Conservation (phyloP, 345 rosid species). For the Eutrema yunnanense region DNA sequence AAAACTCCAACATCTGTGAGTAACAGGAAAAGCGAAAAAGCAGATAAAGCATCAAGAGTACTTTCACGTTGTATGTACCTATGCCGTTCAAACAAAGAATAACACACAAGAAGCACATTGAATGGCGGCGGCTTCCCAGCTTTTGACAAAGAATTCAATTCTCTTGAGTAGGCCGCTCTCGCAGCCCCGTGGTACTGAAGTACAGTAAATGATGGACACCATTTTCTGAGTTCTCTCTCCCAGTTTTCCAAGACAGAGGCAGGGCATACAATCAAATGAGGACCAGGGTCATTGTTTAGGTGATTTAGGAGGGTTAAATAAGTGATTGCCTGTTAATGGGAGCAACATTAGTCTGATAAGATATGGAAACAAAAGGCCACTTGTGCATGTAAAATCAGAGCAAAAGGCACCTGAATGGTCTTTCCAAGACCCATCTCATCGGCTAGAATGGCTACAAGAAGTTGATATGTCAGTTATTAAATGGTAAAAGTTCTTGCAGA, state of each 20-base stretch:
- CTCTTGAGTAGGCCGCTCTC: slow-evolving; percentile 74
- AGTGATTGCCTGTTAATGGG: slow-evolving; percentile 67
- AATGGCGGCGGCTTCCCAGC: slow-evolving; percentile 85
- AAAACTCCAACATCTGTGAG: slow-evolving; percentile 22
- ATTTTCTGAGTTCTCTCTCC: slow-evolving; percentile 93
- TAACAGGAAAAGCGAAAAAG: slow-evolving; percentile 1
- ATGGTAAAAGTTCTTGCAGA: not conserved
- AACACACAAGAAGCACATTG: slow-evolving; percentile 91
- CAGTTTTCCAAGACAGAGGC: slow-evolving; percentile 97
- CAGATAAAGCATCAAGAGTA: slow-evolving; percentile 10
- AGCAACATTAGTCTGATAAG: slow-evolving; percentile 15
- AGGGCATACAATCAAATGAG: slow-evolving; percentile 95
- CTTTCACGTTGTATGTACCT: slow-evolving; percentile 50
- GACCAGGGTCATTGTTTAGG: slow-evolving; percentile 84
- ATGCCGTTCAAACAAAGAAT: slow-evolving; percentile 93
- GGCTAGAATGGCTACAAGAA: slow-evolving; percentile 81
- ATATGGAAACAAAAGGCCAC: not conserved
- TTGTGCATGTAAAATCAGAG: slow-evolving; percentile 1
- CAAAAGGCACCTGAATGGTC: slow-evolving; percentile 77
- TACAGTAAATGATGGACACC: slow-evolving; percentile 96
- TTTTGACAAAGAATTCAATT: slow-evolving; percentile 69
- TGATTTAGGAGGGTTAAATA: slow-evolving; percentile 70
- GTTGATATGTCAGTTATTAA: slow-evolving; percentile 26
- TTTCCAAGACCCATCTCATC: slow-evolving; percentile 99
- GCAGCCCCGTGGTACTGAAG: slow-evolving; percentile 84